Evolutionary conservation across 805 yeast genomes (phyloP).

Genomic region (Brettanomyces sp.): DNA sequence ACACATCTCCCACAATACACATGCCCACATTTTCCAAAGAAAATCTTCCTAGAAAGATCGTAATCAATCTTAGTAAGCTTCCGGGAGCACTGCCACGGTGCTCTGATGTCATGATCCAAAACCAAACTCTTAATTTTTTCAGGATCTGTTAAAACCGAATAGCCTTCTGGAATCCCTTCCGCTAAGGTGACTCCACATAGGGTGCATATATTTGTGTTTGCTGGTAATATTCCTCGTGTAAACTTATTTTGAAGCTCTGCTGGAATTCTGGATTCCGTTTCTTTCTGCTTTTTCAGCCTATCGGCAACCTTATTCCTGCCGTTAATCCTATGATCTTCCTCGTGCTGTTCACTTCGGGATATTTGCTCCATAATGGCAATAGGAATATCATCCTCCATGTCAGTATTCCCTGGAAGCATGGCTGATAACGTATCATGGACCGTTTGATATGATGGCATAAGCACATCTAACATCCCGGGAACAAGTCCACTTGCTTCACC

Average conservation of each 20-base stretch:
- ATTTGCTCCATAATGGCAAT: conserved; percentile 21
- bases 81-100: conserved; percentile 57
- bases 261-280: conserved; percentile 10
- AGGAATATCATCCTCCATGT: conserved; percentile 16
- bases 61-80: conserved; percentile 45
- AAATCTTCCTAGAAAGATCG: conserved; percentile 57
- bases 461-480: not conserved
- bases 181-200: conserved; percentile 71
- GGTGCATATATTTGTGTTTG: conserved; percentile 43
- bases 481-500: no score
- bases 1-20: conserved; percentile 82
- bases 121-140: conserved; percentile 18
- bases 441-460: not conserved
- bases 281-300: conserved; percentile 11
- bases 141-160: conserved; percentile 17
- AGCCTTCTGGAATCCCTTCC: conserved; percentile 54
- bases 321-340: conserved; percentile 18
- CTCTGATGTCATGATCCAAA: conserved; percentile 24
- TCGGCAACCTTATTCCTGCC: conserved; percentile 14
- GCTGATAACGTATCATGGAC: not conserved
- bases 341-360: conserved; percentile 18
- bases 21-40: conserved; percentile 70
- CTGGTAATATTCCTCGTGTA: conserved; percentile 22
- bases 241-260: conserved; percentile 7
- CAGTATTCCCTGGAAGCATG: not conserved